Conservation (phyloP, 1,284 basidiomycete genomes). For the Moniliella sp. region DNA sequence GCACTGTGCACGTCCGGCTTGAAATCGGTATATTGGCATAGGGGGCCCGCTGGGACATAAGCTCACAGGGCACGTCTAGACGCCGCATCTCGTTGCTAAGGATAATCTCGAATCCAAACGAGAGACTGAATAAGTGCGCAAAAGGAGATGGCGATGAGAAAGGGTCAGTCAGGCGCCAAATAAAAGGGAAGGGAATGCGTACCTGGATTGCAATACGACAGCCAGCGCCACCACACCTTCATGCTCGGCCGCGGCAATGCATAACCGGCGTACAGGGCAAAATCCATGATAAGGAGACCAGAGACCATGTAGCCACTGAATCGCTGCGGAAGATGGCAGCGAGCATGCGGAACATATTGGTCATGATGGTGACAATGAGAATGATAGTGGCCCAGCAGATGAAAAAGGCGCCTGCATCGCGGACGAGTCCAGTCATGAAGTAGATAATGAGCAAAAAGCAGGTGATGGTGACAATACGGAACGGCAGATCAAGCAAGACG, state of each 20-base stretch:
- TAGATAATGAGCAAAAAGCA: conserved; percentile 16
- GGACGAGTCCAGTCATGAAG: conserved; percentile 18
- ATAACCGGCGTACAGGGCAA: conserved; percentile 17
- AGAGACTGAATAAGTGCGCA: no score
- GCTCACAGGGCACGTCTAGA: no score
- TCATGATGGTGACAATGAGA: conserved; percentile 15
- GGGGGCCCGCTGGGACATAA: no score
- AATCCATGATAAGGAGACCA: conserved; percentile 16
- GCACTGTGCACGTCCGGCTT: no score
- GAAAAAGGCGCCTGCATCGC: conserved; percentile 16
- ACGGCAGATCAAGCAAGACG: conserved; percentile 18
- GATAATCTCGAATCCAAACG: conserved; percentile 17
- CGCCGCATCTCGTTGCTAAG: conserved; percentile 22
- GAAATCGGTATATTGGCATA: no score
- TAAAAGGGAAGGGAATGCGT: no score
- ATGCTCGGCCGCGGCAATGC: conserved; percentile 16
- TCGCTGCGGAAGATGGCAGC: conserved; percentile 10
- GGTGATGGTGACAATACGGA: conserved; percentile 8
- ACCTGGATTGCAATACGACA: conserved; percentile 23
- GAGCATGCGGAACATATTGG: conserved; percentile 16
- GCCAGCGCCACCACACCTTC: conserved; percentile 28
- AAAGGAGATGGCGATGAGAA: no score
- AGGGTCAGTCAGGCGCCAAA: no score
- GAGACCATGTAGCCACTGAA: conserved; percentile 13
- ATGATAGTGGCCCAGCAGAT: conserved; percentile 10